These are phyloP conservation scores for Bolboschoenus planiculmis DNA, from an alignment of 176 grass and related monocot genomes.

Conservation along the genomic window DNA sequence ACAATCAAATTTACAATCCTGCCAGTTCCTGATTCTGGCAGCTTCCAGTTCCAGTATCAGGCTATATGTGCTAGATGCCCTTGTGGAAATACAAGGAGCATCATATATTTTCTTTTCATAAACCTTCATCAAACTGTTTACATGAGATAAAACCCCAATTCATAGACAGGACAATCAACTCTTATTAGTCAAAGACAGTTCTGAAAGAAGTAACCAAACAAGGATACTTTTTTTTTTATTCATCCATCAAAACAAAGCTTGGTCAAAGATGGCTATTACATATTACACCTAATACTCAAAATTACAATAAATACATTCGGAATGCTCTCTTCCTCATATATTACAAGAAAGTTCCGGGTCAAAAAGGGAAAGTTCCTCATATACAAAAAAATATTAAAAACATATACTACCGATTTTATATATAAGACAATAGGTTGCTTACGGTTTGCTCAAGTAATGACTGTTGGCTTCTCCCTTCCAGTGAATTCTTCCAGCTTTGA, in stretches of 20 bases:
- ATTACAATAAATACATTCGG: constrained; percentile 8
- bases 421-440: background rate
- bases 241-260: background rate
- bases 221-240: constrained; percentile 1
- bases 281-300: background rate
- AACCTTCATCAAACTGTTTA: background rate
- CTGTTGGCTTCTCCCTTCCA: constrained; percentile 71
- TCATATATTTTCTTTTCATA: background rate
- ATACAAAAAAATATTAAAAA: background rate
- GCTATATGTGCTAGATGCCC: too few relatives aligned
- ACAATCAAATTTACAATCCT: too few relatives aligned
- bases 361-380: background rate
- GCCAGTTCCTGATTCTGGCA: too few relatives aligned
- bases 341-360: background rate
- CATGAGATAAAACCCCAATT: background rate
- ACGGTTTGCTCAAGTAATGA: constrained; percentile 51
- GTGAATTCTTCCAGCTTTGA: constrained; percentile 86
- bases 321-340: background rate
- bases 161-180: background rate
- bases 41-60: too few relatives aligned
- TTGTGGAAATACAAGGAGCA: too few relatives aligned
- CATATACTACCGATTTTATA: background rate
- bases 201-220: background rate
- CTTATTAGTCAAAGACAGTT: background rate
- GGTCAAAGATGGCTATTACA: background rate